Conservation (phyloP, 371 early-diverging fungal genomes). For the Parasitella parasitica region DNA sequence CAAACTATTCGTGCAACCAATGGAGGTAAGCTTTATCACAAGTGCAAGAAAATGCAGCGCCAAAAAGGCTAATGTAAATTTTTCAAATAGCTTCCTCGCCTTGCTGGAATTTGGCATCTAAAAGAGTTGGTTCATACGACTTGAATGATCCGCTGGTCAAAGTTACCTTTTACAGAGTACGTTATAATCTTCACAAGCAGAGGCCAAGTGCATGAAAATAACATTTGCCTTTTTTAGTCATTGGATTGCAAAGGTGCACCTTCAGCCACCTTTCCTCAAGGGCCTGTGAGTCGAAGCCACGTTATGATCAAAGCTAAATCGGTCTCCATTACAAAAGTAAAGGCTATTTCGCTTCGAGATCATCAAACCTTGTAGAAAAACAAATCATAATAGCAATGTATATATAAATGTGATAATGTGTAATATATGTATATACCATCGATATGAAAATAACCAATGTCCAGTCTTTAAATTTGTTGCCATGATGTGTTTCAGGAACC, state of each 20-base stretch:
- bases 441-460: neutral
- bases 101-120: constrained; percentile 27
- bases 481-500: no score
- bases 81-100: constrained; percentile 9
- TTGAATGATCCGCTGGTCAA: constrained; percentile 30
- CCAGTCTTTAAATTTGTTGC: neutral
- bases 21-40: constrained; percentile 11
- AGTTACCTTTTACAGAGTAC: constrained; percentile 28
- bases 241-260: constrained; percentile 23
- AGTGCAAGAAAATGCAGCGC: neutral
- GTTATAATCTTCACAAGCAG: neutral
- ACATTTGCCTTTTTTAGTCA: constrained; percentile 11
- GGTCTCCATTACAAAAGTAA: constrained; percentile 21
- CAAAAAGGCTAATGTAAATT: neutral
- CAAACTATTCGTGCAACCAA: constrained; percentile 15
- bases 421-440: neutral
- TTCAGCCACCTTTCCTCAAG: constrained; percentile 18
- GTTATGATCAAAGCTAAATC: constrained; percentile 27
- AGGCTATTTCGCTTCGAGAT: constrained; percentile 13
- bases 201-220: neutral
- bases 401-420: neutral
- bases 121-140: constrained; percentile 27
- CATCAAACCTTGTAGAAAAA: neutral
- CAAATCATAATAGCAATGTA: neutral
- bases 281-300: constrained; percentile 12